These are phyloP conservation scores for Penicillium digitatum DNA, from an alignment of 2,329 filamentous ascomycete genomes.

Conservation along the genomic window DNA sequence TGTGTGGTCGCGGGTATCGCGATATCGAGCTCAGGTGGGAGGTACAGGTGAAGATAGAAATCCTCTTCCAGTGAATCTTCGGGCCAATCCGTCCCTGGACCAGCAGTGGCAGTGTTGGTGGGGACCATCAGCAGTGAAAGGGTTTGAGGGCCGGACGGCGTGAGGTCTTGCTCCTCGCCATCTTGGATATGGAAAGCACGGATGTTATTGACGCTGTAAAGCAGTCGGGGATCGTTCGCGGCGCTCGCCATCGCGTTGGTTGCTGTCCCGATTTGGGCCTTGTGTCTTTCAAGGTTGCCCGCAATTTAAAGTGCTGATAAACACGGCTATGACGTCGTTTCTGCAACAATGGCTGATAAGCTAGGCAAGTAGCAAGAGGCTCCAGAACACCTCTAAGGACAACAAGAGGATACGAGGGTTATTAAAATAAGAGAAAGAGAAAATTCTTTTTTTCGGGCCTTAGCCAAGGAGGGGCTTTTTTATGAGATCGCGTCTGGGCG, in stretches of 20 bases:
- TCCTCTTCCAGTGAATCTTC: conserved; percentile 77
- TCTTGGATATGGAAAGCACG: conserved; percentile 86
- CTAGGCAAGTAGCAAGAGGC: neutral
- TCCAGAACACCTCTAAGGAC: neutral
- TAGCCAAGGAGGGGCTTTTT: conserved; percentile 14
- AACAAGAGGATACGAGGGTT: neutral
- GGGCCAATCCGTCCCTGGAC: conserved; percentile 53
- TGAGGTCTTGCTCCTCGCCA: conserved; percentile 79
- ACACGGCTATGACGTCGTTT: conserved; percentile 21
- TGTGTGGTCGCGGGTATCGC: conserved; percentile 92
- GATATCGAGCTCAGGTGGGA: conserved; percentile 90
- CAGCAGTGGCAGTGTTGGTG: conserved; percentile 64
- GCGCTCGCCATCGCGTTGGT: conserved; percentile 24
- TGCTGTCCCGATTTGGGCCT: neutral
- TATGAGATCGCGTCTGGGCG: conserved; percentile 21
- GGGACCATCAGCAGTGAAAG: conserved; percentile 94
- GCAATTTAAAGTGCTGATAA: conserved; percentile 14
- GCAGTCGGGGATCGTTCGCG: conserved; percentile 37
- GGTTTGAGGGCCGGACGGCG: conserved; percentile 80
- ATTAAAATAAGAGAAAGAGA: neutral
- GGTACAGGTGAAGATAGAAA: conserved; percentile 93
- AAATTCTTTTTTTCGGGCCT: neutral
- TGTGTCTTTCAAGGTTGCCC: neutral
- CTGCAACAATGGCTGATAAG: neutral
- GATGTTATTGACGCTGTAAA: conserved; percentile 67